Evolutionary conservation across 345 rosid species (phyloP), one percentile per base, ranked within the genome.

Genomic region (Salix dunnii): DNA sequence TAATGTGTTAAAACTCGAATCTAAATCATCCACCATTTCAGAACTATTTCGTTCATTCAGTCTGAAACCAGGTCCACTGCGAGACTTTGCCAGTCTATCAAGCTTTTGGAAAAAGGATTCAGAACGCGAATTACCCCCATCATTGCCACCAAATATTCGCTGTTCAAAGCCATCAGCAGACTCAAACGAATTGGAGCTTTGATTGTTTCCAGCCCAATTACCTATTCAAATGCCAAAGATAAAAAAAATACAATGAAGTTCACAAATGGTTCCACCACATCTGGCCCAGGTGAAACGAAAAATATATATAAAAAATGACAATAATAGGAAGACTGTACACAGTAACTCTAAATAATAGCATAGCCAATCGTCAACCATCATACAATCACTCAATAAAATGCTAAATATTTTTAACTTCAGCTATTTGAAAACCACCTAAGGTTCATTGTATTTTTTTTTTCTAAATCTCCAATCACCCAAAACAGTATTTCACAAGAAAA

Each of bases 61-160:
- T 35, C 68, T 5, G 1, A 43, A 21, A 10, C 67, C 40, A 60
- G 31, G 21, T 21, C 40, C 64, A 6, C 63, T 9, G 4, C 61
- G 80, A 33, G 43, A 38, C 40, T 69, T 81, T 61, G 49, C 27
- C 6, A 53, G 7, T 38, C 65, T 73, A 64, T 77, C 81, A 30
- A 81, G 78, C 62, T 63, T 63, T 21, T 31, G 68, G 63, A 48
- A 77, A 55, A 81, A 77, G 21, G 75, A 53, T 35, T 55, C 78
- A 51, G 77, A 65, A 8, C 63, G 72, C 0, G 79, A 81, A 76
- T 74, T 61, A 40, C 40, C 46, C 28, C 79, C 75, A 11, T 60
- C 62, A 43, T 1, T 71, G 5, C 78, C 88, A 35, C 87, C 85
- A 36, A 85, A 88, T 21, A 88, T 81, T 31, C 83, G 81, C 58